Evolutionary conservation across 805 yeast genomes (phyloP), one percentile per base, ranked within the genome.

Genomic region (Scheffersomyces stipitis): DNA sequence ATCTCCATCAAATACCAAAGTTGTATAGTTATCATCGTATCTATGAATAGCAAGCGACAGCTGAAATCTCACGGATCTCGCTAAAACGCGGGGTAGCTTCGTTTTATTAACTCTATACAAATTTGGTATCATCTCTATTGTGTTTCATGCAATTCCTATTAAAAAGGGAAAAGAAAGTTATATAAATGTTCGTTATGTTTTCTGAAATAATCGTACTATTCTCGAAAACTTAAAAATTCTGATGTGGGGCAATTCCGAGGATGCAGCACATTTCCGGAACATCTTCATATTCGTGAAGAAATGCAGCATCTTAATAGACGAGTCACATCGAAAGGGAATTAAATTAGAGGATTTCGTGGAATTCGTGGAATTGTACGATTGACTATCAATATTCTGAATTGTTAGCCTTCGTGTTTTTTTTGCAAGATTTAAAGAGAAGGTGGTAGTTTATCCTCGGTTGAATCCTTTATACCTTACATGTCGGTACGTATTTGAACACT

Each of bases 11-110:
- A 64, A 38, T 4, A 30, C 31, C 1, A 66, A 50, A 1, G 63
- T 48, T 22, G 62, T 53, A 17, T 41, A 51, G 13, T 48, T 41
- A 33, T 63, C 48, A 34, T 56, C 48, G 39, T 44, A 56, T 9
- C 44, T 36, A 2, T 31, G 35, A 14, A 59, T 15, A 9, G 48
- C 26, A 12, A 44, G 23, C n/a, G 44, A 30, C 3, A 41, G 33
- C 8, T 23, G 27, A 28, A 18, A 32, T 18, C 45, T 26, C 5
- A 4, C 15, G 17, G 10, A 28, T 28, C 7, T 12, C 13, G 18
- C 16, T 15, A 17, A 9, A 4, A 16, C 5, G 4, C 8, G 16
- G n/a, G 17, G 9, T 13, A 28, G 15, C n/a, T 13, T 13, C 14
- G 10, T n/a, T 28, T 5, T 6, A 5, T 7, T 28, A 9, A 28